Base-by-base conservation (phyloP, 176 grass and related monocot genomes). In the Aegilops tauschii region DNA sequence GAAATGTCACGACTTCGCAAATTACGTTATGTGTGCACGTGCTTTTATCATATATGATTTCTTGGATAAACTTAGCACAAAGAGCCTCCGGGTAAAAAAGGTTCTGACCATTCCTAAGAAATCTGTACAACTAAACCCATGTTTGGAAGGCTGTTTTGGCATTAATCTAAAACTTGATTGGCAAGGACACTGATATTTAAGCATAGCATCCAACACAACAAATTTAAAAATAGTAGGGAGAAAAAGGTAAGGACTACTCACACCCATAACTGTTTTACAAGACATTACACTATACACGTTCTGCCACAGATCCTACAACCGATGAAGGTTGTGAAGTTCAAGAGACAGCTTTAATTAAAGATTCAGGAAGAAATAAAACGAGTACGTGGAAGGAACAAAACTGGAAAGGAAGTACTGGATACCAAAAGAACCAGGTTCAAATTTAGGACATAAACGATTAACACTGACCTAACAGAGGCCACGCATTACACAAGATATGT, bases 391-490 rank as follows among this genome's bases (percentile, higher is more conserved):
- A 82, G 62, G 21, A 80, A 84, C 65, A 82, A 67, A 74, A 78
- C 58, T 65, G 29, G 34, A 12, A 79, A 34, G 79, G 45, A 47
- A 47, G 45, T 47, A 47, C 12, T 47, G 45, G 45, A 44, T 78
- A 37, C 79, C 91, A 39, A 76, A 87, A 76, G 77, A 65, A 80
- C 45, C 67, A 34, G 62, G 87, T 87, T 90, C 75, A 81, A 85
- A 92, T 84, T 93, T 92, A 90, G 84, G 80, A 86, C 85, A 90
- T 84, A 94, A 92, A 93, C 88, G 73, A 78, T 92, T 91, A 98
- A 90, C 95, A 98, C 95, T 98, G 91, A 98, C 95, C 91, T 95
- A 98, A 95, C 89, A 84, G 87, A 92, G 95, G 82, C 83, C 93
- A 92, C 77, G 73, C 89, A 89, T 88, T 93, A 90, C 82, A 90